Base-by-base conservation (phyloP, 2,329 filamentous ascomycete genomes). In the Botryotinia narcissicola region DNA sequence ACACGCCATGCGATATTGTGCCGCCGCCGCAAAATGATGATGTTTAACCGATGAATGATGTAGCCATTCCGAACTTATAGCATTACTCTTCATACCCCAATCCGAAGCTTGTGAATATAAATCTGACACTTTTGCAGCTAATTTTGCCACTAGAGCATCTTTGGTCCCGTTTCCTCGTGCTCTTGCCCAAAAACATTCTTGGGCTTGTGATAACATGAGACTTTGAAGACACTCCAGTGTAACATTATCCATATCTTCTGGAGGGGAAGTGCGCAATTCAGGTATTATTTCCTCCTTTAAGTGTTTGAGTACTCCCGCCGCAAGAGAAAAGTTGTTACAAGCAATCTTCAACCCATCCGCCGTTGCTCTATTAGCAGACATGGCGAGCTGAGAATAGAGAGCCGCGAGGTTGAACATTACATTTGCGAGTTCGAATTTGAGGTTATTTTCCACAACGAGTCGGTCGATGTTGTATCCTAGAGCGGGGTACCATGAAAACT, bases 181-280 rank as follows among this genome's bases (percentile, higher is more conserved):
- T 81, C 97, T 98, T 78, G 96, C 92, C 96, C 96, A 99, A 83
- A 96, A 98, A 81, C 95, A 98, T 83, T 99, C 96, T 81, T 99
- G 96, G 42, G 92, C 95, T 81, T 99, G 94, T 1, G 95, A 95
- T 16, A 99, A 87, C 81, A 97, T 90, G 44, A 99, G 86, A 81
- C 95, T 89, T 78, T 93, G 89, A 63, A 98, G 84, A 70, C 93
- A 93, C 78, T 95, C 92, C 66, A 99, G 86, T 0, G 95, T 98
- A 79, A 93, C 88, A 69, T 90, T 87, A 79, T 99, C 96, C 94
- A 99, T 97, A 81, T 99, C 96, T 81, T 98, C 96, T 1, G 96
- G 95, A 0, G 95, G 93, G 22, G 92, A 89, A 2, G 92, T 88
- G 74, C 94, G 91, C 79, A 98, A 85, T 78, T 98, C 94, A 2